These are phyloP conservation scores for Pseudoneurospora amorphoporcata DNA, from an alignment of 495 filamentous ascomycete genomes.

Conservation along the genomic window DNA sequence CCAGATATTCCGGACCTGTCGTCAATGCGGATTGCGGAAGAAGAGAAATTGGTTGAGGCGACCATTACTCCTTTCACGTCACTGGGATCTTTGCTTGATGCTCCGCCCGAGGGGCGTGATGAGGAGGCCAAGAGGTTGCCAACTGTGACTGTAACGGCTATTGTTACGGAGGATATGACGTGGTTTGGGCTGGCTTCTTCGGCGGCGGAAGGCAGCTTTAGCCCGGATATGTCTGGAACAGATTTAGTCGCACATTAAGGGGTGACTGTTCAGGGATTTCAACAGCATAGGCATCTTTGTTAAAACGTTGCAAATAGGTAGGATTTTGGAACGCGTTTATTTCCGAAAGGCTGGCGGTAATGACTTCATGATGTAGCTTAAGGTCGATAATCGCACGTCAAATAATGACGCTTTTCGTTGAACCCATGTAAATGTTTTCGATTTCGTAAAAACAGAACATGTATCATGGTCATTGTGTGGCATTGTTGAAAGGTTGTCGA, in stretches of 20 bases:
- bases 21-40: not conserved
- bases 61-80: not conserved
- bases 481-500: not conserved
- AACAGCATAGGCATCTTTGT: no score
- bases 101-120: not conserved
- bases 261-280: no score
- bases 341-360: not conserved
- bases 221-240: no score
- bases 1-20: not conserved
- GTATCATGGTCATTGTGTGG: no score
- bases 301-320: no score
- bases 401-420: no score
- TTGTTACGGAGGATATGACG: not conserved
- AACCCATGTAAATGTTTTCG: no score
- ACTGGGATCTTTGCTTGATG: not conserved
- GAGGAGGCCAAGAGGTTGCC: not conserved
- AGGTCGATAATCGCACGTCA: not conserved
- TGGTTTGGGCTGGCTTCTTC: not conserved
- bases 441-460: no score
- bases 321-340: not conserved
- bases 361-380: not conserved
- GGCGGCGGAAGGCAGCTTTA: not conserved
- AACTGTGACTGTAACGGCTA: not conserved
- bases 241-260: not conserved
- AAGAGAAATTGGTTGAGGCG: not conserved